These are phyloP conservation scores for Bacidia gigantensis DNA, from an alignment of 495 filamentous ascomycete species.

Conservation along the genomic window DNA sequence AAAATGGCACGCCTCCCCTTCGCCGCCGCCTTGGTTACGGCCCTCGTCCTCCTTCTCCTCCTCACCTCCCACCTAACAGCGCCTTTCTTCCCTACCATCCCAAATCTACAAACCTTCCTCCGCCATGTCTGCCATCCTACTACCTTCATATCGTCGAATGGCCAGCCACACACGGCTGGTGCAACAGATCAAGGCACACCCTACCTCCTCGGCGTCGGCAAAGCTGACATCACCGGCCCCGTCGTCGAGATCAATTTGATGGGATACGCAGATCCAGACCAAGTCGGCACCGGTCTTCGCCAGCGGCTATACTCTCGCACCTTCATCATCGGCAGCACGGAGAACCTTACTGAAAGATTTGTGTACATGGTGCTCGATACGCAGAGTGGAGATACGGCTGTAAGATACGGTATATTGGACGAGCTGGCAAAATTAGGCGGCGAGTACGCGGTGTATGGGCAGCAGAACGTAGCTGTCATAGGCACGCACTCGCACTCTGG, in stretches of 20 bases:
- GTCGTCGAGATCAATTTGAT: conserved; percentile 87
- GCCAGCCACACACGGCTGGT: background rate
- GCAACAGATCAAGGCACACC: conserved; percentile 29
- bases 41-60: conserved; percentile 16
- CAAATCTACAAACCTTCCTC: background rate
- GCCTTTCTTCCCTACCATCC: background rate
- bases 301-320: conserved; percentile 83
- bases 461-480: conserved; percentile 78
- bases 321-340: conserved; percentile 68
- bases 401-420: conserved; percentile 72
- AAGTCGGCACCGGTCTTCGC: conserved; percentile 74
- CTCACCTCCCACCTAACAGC: conserved; percentile 18
- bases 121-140: background rate
- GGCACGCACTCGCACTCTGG: conserved; percentile 92
- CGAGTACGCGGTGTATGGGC: conserved; percentile 60
- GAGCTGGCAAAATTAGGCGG: conserved; percentile 51
- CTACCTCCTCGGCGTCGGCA: conserved; percentile 83
- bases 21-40: conserved; percentile 16
- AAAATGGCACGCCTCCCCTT: conserved; percentile 18
- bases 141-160: no score
- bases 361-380: conserved; percentile 84
- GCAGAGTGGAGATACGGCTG: conserved; percentile 79
- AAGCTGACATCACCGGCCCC: conserved; percentile 89
- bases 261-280: conserved; percentile 82
- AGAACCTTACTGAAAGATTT: conserved; percentile 53